phyloP scores from a whole-genome alignment of 129 eudicot species.

The Tanacetum coccineum region DNA sequence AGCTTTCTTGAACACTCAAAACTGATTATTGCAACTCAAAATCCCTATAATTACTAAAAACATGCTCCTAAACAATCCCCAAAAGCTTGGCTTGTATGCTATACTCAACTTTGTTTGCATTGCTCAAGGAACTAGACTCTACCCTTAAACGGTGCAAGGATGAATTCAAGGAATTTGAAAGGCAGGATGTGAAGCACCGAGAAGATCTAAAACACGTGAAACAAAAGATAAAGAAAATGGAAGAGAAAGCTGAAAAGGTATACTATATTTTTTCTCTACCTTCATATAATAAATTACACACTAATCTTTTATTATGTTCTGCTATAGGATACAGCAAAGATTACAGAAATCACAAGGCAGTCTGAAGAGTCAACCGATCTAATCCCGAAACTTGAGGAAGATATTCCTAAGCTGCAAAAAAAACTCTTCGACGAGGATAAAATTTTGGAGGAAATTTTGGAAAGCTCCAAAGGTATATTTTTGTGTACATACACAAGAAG shows the following conservation, averaged over 20 bases:
- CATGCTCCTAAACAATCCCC: too few species aligned
- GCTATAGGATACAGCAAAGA: slow-evolving; percentile 64
- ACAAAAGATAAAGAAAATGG: slow-evolving; percentile 77
- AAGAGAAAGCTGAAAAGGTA: slow-evolving; percentile 86
- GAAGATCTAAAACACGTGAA: slow-evolving; percentile 89
- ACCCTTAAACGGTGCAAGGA: slow-evolving; percentile 56
- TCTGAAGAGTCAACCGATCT: slow-evolving; percentile 56
- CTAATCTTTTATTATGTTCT: slow-evolving; percentile 17
- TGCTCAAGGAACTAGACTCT: slow-evolving; percentile 68
- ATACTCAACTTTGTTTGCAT: slow-evolving; percentile 11
- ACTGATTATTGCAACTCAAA: too few species aligned
- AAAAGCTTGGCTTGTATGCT: background rate
- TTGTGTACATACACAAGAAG: background rate
- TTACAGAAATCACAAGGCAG: slow-evolving; percentile 57
- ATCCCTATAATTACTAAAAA: too few species aligned
- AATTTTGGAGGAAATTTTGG: slow-evolving; percentile 72
- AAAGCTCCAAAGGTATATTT: slow-evolving; percentile 68
- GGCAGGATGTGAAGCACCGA: slow-evolving; percentile 77
- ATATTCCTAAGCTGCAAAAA: slow-evolving; percentile 67
- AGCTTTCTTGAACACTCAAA: too few species aligned
- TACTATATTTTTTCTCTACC: slow-evolving; percentile 2
- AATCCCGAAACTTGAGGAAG: slow-evolving; percentile 77
- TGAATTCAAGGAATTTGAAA: slow-evolving; percentile 86
- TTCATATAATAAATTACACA: background rate
- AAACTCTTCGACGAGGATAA: slow-evolving; percentile 66